Evolutionary conservation across 225 moss, liverwort and hornwort genomes (phyloP), one percentile per base, ranked within the genome.

Genomic region (Anthoceros angustus): DNA sequence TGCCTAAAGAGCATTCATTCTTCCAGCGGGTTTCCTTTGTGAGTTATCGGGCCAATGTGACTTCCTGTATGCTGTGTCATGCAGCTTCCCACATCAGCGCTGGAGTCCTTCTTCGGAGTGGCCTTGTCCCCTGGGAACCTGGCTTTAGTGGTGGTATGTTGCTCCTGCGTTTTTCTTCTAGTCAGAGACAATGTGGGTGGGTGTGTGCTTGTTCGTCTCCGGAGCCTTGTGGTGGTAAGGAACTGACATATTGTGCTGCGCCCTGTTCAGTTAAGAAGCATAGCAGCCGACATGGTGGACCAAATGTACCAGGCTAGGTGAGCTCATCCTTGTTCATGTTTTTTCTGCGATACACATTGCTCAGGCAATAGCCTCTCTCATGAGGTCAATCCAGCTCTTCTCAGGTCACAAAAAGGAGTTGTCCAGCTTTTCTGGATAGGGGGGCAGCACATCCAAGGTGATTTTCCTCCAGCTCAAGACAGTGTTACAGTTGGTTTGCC

Each of bases 231-330:
- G 48, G 6, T 25, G 6, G 63, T 16, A 60, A 23, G 23, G 55
- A 60, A 60, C n/a, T 60, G 5, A 23, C 8, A 23, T 16, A 23
- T 60, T 9, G 4, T 63, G 38, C 24, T 63, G 63, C 16, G 12
- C 12, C 12, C 4, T 39, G 39, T 64, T 72, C 76, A 95, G 95
- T 88, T 95, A 71, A 86, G 92, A 72, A 88, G 92, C 50, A 80
- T 98, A 63, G 82, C 89, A 32, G 83, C 81, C 75, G 95, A 98
- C 72, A 76, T 87, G 74, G 78, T 92, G 65, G 89, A 98, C 69
- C 95, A 92, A 77, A 98, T 98, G 95, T 98, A 98, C 73, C 95
- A 98, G 84, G 78, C 86, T 61, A 89, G 95, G 95, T 75, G 74
- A 77, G 78, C 63, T 72, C 9, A 40, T 45, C 32, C 42, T 20